Evolutionary conservation across 768 basidiomycete species (phyloP), one percentile per base, ranked within the genome.

Genomic region (Phylloporus scabripes): DNA sequence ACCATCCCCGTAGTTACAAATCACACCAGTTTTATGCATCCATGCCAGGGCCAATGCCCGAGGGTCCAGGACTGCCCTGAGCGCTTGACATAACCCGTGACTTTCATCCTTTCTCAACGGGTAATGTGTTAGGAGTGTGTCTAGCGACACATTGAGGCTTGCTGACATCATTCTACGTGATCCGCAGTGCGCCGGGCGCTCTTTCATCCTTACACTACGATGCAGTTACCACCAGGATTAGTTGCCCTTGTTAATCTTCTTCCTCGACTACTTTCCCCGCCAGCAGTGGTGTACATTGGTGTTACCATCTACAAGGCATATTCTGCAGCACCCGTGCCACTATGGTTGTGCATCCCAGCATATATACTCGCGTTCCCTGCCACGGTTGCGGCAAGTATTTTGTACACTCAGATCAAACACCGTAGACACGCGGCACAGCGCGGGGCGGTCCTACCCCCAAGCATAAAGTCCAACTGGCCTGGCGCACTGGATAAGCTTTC

Each of bases 401-500:
- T 74, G 45, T 83, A 78, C 49, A 67, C 81, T 37, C 43, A 58
- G 1, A 76, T 80, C 2, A 72, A 74, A 10, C 61, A 76, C 12
- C 66, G 58, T 32, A 67, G 73, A 8, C 60, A 66, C 11, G 81
- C 81, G 7, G 69, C 69, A 7, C 61, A 63, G 1, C 42, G 70
- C 18, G 79, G 78, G 4, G 79, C 79, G 24, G 71, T 73, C 9
- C 60, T 76, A n/a, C 61, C 74, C 0, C 77, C 76, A 1, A 61
- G 51, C 15, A 59, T 66, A 1, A 51, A 58, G 23, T 76, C 75
- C 0, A 72, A 63, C 34, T 66, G 53, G 59, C 63, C 71, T 6
- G 79, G 76, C 21, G 77, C 74, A 50, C n/a, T 76, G 4, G 80
- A 80, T 51, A 54, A 78, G 14, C 57, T 80, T 21, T 52, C 54